Evolutionary conservation across 441 rosid species (phyloP), one percentile per base, ranked within the genome.

Genomic region (Bocquillonia castaneifolia): DNA sequence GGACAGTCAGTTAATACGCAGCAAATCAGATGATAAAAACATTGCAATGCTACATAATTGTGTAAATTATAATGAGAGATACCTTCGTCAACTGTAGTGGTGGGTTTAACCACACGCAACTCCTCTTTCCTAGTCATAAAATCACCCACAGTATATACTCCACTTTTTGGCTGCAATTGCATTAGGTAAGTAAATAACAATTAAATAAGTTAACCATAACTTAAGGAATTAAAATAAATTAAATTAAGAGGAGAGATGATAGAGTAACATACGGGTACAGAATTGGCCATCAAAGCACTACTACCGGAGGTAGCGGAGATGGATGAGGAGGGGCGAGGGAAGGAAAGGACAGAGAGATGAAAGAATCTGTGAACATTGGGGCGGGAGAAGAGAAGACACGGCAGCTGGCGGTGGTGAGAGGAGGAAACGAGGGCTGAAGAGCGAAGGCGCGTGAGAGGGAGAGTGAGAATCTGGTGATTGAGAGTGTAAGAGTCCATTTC

Each of bases 51-150:
- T 28, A 67, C 32, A 65, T 18, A 22, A 50, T 45, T 40, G 52
- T 13, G 57, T 18, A 56, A 29, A 51, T 36, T 42, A 56, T 44
- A 59, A 37, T 28, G 42, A 69, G 10, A 71, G 67, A 37, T 73
- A 90, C 93, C 97, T 81, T 93, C 91, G 73, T 88, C 93, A 10
- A 93, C 94, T 36, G 92, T 83, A 22, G 98, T 93, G 6, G 85
- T 76, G 15, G 91, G 88, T 75, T 92, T 92, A 45, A 87, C 97
- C 37, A 87, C 97, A 44, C 74, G 87, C 75, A 92, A 74, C 23
- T 85, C 81, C 29, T 87, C 92, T 72, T 88, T 87, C 74, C 57
- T 85, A 0, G 93, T 88, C 97, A 90, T 90, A 74, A 87, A 93
- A 67, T 92, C 93, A 54, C 96, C 98, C 69, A 92, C 98, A 10